Percentiles rank a stretch among this genome's conserved stretches.
phyloP scores from a whole-genome alignment of 2,329 filamentous ascomycete genomes.

The Epichloe hybrida region DNA sequence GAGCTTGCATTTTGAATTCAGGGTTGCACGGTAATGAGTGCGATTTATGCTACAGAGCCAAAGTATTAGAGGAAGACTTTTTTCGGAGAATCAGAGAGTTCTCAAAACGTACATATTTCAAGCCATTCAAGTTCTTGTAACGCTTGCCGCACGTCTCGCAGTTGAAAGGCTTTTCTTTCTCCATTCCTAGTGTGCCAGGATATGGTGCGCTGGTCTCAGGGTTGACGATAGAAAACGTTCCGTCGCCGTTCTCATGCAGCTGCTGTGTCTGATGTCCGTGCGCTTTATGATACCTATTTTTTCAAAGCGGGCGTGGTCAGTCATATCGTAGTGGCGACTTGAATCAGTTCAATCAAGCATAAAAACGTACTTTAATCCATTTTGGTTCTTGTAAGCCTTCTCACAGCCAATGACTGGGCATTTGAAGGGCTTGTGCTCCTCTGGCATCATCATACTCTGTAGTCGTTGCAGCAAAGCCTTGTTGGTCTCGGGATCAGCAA shows the following conservation, averaged over 20 bases:
- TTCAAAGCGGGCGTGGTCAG: background rate
- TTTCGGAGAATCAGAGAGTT: too few species aligned
- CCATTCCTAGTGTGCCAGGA: conserved; percentile 95
- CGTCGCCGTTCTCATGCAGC: conserved; percentile 90
- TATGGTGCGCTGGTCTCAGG: conserved; percentile 90
- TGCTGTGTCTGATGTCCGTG: conserved; percentile 96
- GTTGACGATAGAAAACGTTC: conserved; percentile 96
- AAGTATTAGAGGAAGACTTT: conserved; percentile 17
- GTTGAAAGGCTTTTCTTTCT: conserved; percentile 98
- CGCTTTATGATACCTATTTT: conserved; percentile 51
- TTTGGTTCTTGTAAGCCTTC: conserved; percentile 99
- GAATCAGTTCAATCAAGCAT: background rate
- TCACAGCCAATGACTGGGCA: conserved; percentile 97
- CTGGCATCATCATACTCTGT: conserved; percentile 52
- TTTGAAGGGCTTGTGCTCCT: conserved; percentile 95
- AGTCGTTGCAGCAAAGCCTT: conserved; percentile 42
- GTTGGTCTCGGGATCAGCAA: conserved; percentile 64
- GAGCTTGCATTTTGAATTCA: conserved; percentile 43
- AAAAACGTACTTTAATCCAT: conserved; percentile 73
- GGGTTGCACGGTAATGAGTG: conserved; percentile 86
- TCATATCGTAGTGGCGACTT: too few species aligned
- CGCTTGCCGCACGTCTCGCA: conserved; percentile 95
- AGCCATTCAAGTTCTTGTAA: conserved; percentile 96
- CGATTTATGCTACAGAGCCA: conserved; percentile 46
- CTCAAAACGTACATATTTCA: conserved; percentile 67